Conservation (phyloP, 306 rosid genomes). For the Ammopiptanthus mongolicus region DNA sequence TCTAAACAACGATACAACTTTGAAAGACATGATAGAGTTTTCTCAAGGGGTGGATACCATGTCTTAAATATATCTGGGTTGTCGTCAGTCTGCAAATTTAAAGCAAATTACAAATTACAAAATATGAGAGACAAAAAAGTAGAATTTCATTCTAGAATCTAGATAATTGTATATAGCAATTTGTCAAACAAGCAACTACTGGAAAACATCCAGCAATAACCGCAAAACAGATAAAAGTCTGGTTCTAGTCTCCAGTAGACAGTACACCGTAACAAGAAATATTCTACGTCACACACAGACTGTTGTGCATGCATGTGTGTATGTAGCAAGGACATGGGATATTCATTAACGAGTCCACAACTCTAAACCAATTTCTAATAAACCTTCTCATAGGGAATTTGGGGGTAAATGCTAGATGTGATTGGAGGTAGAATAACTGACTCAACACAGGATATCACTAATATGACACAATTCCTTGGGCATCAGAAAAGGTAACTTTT, state of each 20-base stretch:
- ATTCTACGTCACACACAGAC: neutral
- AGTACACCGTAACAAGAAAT: neutral
- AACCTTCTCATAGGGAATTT: neutral
- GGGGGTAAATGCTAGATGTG: neutral
- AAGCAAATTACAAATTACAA: constrained; percentile 5
- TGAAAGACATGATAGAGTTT: constrained; percentile 88
- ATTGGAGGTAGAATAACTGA: neutral
- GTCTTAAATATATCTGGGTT: constrained; percentile 63
- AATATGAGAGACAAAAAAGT: neutral
- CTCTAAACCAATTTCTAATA: neutral
- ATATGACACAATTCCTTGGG: neutral
- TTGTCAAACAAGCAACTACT: neutral
- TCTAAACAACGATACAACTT: constrained; percentile 93
- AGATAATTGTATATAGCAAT: neutral
- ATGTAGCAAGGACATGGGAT: neutral
- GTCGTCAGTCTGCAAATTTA: constrained; percentile 63
- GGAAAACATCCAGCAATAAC: constrained; percentile 10
- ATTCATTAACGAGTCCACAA: neutral
- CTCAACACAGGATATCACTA: neutral
- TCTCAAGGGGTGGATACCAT: constrained; percentile 96
- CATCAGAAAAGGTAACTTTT: neutral
- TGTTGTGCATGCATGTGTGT: neutral
- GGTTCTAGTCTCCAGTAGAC: neutral
- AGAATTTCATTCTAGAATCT: constrained; percentile 10
- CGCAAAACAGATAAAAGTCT: neutral